Evolutionary conservation across 768 basidiomycete species (phyloP).

Genomic region (Steccherinum ochraceum): DNA sequence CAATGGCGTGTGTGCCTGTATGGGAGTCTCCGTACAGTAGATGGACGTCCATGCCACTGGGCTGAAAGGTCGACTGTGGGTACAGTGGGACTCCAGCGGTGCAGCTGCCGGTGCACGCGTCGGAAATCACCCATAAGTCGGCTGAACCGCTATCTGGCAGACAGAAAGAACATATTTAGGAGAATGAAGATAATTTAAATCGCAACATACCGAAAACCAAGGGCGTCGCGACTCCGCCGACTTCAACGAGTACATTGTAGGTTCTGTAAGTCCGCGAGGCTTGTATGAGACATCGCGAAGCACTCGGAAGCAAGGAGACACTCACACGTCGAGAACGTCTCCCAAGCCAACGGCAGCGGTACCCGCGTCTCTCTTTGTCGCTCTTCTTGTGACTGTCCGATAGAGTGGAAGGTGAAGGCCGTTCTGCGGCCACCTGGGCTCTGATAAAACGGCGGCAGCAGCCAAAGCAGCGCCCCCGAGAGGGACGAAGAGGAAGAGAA

Average conservation of each 20-base stretch:
- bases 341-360: conserved; percentile 46
- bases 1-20: conserved; percentile 63
- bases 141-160: conserved; percentile 70
- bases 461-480: background rate
- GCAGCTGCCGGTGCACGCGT: conserved; percentile 41
- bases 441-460: background rate
- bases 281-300: background rate
- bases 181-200: background rate
- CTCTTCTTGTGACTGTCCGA: background rate
- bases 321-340: conserved; percentile 58
- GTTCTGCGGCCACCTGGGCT: background rate
- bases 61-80: conserved; percentile 40
- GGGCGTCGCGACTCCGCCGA: conserved; percentile 47
- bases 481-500: background rate
- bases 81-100: conserved; percentile 41
- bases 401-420: conserved; percentile 13
- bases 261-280: conserved; percentile 31
- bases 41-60: conserved; percentile 37
- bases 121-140: conserved; percentile 68
- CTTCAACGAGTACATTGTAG: conserved; percentile 54
- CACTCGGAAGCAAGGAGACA: conserved; percentile 3
- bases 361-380: conserved; percentile 16
- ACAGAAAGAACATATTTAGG: background rate
- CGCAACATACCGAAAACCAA: conserved; percentile 51
- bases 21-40: conserved; percentile 67